phyloP scores from a whole-genome alignment of 495 filamentous ascomycete species.

The Penicillium steckii region DNA sequence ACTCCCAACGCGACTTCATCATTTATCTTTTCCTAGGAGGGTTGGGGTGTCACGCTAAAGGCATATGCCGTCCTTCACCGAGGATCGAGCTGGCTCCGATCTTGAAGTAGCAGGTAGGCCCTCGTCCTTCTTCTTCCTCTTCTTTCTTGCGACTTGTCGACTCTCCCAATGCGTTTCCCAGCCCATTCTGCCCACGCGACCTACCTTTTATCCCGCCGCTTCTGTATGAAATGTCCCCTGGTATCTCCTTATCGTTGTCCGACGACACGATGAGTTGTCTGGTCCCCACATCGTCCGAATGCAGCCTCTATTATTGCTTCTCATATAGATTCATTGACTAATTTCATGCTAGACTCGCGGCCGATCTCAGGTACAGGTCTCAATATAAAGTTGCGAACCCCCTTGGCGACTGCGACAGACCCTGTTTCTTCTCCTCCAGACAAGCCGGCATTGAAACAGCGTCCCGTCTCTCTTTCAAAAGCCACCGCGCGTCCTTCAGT shows the following conservation, averaged over 20 bases:
- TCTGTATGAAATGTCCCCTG: constrained; percentile 3
- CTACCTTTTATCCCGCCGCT: not conserved
- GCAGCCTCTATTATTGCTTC: constrained; percentile 3
- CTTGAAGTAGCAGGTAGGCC: constrained; percentile 39
- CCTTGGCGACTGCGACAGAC: constrained; percentile 23
- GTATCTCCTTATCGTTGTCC: not conserved
- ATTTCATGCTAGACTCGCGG: constrained; percentile 23
- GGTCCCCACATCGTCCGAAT: not conserved
- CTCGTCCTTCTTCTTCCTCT: constrained; percentile 3
- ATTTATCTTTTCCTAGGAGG: constrained; percentile 3
- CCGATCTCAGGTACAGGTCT: constrained; percentile 32
- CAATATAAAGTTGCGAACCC: constrained; percentile 24
- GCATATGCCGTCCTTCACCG: constrained; percentile 39
- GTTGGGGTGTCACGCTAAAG: constrained; percentile 6
- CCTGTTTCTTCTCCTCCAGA: constrained; percentile 25
- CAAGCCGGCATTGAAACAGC: constrained; percentile 23
- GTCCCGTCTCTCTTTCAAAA: constrained; percentile 27
- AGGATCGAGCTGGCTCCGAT: constrained; percentile 21
- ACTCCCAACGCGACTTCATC: no score
- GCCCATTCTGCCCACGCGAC: constrained; percentile 2
- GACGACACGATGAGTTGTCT: not conserved
- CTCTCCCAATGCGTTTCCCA: not conserved
- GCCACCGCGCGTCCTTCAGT: constrained; percentile 27
- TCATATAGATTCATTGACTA: constrained; percentile 16
- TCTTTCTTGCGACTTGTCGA: not conserved